Evolutionary conservation across 2,329 filamentous ascomycete species (phyloP).

Genomic region (Exophiala dermatitidis): DNA sequence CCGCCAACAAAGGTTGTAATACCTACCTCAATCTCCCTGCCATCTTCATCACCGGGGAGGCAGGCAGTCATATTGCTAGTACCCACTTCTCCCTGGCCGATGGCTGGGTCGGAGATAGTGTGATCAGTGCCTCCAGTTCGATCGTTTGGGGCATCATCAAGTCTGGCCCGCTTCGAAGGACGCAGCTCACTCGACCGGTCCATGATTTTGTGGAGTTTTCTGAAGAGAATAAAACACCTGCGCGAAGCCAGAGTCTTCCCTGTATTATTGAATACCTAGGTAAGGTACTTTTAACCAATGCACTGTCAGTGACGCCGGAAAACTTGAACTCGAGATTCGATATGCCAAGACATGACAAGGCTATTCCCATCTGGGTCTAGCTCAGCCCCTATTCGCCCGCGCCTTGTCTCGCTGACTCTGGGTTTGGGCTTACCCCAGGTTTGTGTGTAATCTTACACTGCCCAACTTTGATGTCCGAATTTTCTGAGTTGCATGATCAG

Average conservation of each 20-base stretch:
- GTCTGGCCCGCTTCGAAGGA: background rate
- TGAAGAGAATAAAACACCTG: background rate
- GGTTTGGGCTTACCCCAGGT: background rate
- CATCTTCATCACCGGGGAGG: background rate
- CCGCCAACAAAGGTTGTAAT: constrained; percentile 58
- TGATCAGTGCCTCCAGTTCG: background rate
- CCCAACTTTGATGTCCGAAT: no score
- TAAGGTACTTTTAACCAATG: no score
- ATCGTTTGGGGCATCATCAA: background rate
- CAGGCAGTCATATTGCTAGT: background rate
- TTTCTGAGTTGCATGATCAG: no score
- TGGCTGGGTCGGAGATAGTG: background rate
- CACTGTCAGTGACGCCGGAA: background rate
- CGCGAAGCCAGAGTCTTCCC: no score
- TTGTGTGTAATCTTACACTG: background rate
- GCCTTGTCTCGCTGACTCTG: background rate
- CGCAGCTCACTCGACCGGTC: background rate
- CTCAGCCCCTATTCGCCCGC: background rate
- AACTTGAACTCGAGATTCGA: background rate
- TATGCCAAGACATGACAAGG: background rate
- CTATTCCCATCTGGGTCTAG: background rate
- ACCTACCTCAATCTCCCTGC: constrained; percentile 46
- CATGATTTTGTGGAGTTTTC: background rate
- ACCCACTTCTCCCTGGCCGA: background rate
- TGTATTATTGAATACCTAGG: no score